phyloP scores from a whole-genome alignment of 2,329 filamentous ascomycete genomes.

The Fonsecaea pugnacius region DNA sequence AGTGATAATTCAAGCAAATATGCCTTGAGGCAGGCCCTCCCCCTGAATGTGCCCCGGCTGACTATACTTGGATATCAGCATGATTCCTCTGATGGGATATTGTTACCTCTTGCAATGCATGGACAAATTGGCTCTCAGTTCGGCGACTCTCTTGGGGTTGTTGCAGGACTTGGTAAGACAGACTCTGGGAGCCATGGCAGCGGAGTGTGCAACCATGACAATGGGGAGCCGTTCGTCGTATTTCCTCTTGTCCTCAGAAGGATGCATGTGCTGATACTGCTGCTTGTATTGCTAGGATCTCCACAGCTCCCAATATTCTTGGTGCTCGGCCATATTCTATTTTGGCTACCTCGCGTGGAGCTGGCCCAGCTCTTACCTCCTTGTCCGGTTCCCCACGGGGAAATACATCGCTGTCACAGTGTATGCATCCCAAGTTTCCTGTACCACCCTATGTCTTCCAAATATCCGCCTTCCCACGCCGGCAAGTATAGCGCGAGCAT shows the following conservation, averaged over 20 bases:
- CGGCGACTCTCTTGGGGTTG: conserved; percentile 40
- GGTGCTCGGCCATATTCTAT: conserved; percentile 41
- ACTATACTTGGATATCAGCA: conserved; percentile 3
- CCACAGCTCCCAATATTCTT: conserved; percentile 39
- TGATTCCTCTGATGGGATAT: conserved; percentile 41
- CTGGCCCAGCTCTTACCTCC: conserved; percentile 39
- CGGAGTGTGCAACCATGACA: background rate
- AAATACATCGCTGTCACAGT: conserved; percentile 40
- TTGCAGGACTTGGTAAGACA: conserved; percentile 35
- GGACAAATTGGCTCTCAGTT: conserved; percentile 43
- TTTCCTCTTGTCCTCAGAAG: background rate
- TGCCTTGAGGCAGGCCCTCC: background rate
- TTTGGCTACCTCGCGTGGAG: conserved; percentile 42
- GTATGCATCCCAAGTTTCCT: background rate
- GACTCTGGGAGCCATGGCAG: background rate
- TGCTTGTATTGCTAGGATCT: conserved; percentile 34
- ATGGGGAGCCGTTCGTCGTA: background rate
- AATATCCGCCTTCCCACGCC: background rate
- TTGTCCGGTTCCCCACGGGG: conserved; percentile 38
- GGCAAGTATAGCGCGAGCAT: background rate
- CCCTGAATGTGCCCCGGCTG: background rate
- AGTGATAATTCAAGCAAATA: background rate
- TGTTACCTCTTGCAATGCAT: conserved; percentile 42
- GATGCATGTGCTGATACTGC: conserved; percentile 18
- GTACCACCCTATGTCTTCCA: background rate